phyloP scores from a whole-genome alignment of 768 basidiomycete genomes.

The Amyloporia xantha region DNA sequence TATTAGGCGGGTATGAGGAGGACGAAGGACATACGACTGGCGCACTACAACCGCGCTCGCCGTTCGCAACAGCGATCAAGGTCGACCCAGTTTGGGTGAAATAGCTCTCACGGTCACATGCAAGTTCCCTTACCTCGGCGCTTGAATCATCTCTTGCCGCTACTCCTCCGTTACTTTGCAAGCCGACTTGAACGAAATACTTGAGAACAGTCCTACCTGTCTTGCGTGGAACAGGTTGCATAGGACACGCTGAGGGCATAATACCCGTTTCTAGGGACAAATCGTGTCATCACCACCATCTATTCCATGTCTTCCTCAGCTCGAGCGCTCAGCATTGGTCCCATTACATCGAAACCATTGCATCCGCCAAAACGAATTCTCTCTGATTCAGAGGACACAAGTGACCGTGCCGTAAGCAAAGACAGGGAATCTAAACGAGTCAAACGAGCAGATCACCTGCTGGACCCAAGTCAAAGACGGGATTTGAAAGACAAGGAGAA shows the following conservation, averaged over 20 bases:
- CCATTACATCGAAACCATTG: not conserved
- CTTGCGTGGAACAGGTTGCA: too few relatives aligned
- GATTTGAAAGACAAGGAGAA: conserved; percentile 14
- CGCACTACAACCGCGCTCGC: not conserved
- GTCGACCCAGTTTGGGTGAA: not conserved
- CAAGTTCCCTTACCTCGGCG: not conserved
- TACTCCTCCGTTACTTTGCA: not conserved
- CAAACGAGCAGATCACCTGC: not conserved
- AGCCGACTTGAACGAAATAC: too few relatives aligned
- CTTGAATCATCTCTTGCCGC: too few relatives aligned
- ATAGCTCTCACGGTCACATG: not conserved
- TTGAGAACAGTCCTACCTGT: too few relatives aligned
- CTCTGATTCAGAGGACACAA: conserved; percentile 14
- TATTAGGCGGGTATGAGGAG: too few relatives aligned
- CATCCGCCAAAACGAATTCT: conserved; percentile 8
- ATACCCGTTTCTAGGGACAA: too few relatives aligned
- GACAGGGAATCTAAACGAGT: conserved; percentile 7
- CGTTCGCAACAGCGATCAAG: not conserved
- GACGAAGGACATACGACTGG: too few relatives aligned
- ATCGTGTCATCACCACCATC: not conserved
- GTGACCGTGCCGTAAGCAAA: not conserved
- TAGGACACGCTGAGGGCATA: too few relatives aligned
- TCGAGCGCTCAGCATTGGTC: not conserved
- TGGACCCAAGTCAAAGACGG: not conserved
- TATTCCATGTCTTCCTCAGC: not conserved